Evolutionary conservation across 306 rosid species (phyloP).

Genomic region (Quercus ilex): DNA sequence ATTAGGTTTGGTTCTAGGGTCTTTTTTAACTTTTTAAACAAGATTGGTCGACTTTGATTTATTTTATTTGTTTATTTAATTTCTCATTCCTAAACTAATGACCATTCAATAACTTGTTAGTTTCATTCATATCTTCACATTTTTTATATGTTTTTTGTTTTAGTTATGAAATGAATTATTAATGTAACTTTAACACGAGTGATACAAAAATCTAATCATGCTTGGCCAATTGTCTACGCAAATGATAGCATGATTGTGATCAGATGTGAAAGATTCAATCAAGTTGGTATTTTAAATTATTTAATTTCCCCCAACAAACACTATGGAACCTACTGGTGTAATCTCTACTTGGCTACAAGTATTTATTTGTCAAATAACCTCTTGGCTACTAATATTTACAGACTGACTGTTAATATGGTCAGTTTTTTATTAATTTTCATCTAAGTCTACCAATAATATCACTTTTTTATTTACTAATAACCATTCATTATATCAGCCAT

Average conservation of each 20-base stretch:
- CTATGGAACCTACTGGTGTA: neutral
- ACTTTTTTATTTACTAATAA: no score
- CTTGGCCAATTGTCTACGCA: neutral
- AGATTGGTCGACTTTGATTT: conserved; percentile 17
- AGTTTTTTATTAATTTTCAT: no score
- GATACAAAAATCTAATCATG: conserved; percentile 4
- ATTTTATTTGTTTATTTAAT: neutral
- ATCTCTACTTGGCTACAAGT: neutral
- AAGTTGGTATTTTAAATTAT: neutral
- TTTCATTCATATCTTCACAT: neutral
- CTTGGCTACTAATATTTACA: neutral
- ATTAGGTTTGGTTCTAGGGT: conserved; percentile 33
- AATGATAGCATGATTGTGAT: neutral
- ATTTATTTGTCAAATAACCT: neutral
- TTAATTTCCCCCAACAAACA: neutral
- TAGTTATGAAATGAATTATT: no score
- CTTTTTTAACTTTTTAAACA: conserved; percentile 23
- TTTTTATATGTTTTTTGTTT: neutral
- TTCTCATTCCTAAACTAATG: neutral
- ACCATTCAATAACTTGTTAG: neutral
- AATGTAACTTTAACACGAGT: neutral
- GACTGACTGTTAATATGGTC: accelerated
- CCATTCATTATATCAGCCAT: accelerated
- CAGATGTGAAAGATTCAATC: neutral
- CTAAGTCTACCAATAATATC: accelerated